Base-by-base conservation (phyloP, 208 protist genomes). In the Spongospora subterranea region DNA sequence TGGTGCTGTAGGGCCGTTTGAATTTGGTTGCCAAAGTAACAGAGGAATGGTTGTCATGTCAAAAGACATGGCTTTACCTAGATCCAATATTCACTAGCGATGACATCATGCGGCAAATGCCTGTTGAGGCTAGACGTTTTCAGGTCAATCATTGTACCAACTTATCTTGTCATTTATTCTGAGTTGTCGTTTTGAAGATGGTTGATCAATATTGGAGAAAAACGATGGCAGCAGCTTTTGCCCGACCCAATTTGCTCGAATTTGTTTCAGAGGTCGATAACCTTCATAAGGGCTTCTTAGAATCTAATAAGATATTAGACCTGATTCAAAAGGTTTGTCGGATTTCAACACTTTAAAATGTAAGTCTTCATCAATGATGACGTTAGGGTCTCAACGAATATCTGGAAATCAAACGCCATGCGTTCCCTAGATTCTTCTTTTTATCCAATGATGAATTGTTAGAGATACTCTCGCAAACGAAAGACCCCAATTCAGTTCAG, bases 21-120 rank as follows among this genome's bases (percentile, higher is more conserved):
- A 43, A 40, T 20, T 43, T 82, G n/a, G 71, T 82, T 35, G 66
- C 88, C 88, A 50, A 89, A 65, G 93, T 94, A 39, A 54, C 95
- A n/a, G 94, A 95, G 45, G 91, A 94, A 41, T 96, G 94, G 93
- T 13, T 96, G 6, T 41, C 88, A 76, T 66, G 65, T 71, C 98
- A 99, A 93, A 97, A 97, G 43, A 96, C 96, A 88, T 99, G 98
- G 97, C 97, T 99, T 94, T 99, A 99, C 93, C 94, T 99, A 11
- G 97, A 99, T 92, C 98, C 98, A 93, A 99, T 99, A 92, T 99
- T 99, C 93, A 96, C 95, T 17, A 98, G 96, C n/a, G 96, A 97
- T 88, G 98, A 99, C 91, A 99, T 99, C 92, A 98, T 98, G 91
- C 95, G 96, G 65, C 97, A 98, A 92, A 94, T 99, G 60, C 98